These are phyloP conservation scores for Tricholoma flavovirens DNA, from an alignment of 768 basidiomycete species.

Conservation along the genomic window DNA sequence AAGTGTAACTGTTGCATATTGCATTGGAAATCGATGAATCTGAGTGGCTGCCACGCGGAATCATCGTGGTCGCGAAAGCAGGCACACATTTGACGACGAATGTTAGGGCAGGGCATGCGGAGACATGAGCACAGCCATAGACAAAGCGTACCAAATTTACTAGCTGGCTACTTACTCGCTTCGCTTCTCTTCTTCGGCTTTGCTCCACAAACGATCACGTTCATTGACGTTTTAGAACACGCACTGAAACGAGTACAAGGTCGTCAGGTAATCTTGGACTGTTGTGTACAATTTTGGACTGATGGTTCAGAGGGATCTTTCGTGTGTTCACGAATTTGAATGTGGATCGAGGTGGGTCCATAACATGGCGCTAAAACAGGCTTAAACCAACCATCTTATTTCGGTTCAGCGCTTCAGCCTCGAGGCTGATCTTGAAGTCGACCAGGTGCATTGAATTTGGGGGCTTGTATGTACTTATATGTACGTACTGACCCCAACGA, in stretches of 20 bases:
- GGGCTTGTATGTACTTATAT: background rate
- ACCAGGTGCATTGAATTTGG: background rate
- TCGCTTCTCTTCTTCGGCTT: background rate
- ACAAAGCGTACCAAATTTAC: background rate
- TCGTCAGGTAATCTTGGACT: background rate
- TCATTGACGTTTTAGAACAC: background rate
- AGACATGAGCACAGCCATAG: background rate
- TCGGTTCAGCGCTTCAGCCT: conserved; percentile 1
- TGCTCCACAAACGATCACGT: background rate
- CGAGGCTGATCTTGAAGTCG: conserved; percentile 4
- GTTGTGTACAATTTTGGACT: background rate
- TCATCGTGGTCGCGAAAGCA: background rate
- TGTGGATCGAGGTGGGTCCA: background rate
- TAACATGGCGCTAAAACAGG: background rate
- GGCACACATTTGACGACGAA: background rate
- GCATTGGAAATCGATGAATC: background rate
- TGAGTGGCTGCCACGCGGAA: background rate
- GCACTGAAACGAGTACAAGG: conserved; percentile 1
- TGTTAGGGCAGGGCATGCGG: background rate
- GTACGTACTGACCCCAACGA: conserved; percentile 2
- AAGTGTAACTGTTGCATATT: background rate
- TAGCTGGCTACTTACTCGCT: background rate
- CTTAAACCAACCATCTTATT: background rate
- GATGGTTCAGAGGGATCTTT: background rate
- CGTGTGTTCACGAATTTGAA: background rate